Evolutionary conservation across 75 land plant genomes (phyloP).

Genomic region (Adiantum capillusveneris): DNA sequence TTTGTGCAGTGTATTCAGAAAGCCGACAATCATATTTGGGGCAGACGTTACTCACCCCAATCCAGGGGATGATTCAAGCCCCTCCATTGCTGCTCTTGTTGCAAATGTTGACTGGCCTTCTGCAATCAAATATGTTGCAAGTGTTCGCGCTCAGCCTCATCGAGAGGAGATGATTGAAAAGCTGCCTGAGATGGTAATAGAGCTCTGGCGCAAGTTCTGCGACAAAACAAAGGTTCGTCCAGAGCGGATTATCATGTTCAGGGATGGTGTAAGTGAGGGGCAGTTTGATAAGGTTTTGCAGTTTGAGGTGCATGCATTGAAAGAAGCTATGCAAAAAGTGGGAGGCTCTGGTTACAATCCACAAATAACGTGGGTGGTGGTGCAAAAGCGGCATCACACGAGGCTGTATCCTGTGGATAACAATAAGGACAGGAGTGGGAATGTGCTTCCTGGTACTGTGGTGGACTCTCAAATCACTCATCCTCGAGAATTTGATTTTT

Average conservation of each 20-base stretch:
- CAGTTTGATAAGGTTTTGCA: constrained; percentile 44
- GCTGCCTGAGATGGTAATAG: constrained; percentile 33
- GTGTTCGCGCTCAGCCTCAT: constrained; percentile 23
- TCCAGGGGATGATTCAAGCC: constrained; percentile 11
- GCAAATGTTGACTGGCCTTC: constrained; percentile 45
- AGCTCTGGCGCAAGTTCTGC: constrained; percentile 29
- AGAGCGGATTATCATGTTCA: constrained; percentile 33
- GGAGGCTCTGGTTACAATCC: constrained; percentile 20
- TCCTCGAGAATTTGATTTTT: constrained; percentile 50
- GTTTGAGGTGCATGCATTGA: constrained; percentile 28
- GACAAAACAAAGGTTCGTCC: constrained; percentile 12
- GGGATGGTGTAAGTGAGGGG: constrained; percentile 50
- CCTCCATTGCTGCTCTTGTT: constrained; percentile 49
- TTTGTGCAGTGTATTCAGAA: not conserved
- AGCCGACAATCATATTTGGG: constrained; percentile 37
- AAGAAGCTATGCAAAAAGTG: constrained; percentile 6
- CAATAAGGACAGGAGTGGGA: constrained; percentile 9
- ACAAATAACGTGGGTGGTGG: constrained; percentile 30
- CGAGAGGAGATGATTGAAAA: constrained; percentile 26
- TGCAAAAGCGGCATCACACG: constrained; percentile 46
- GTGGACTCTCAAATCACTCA: constrained; percentile 44
- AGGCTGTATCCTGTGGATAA: constrained; percentile 32
- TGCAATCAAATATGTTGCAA: constrained; percentile 29
- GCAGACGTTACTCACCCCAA: constrained; percentile 62
- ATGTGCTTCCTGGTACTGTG: constrained; percentile 51